Evolutionary conservation across 352 stramenopile species (phyloP).

Genomic region (Elongisporangium senticosum): DNA sequence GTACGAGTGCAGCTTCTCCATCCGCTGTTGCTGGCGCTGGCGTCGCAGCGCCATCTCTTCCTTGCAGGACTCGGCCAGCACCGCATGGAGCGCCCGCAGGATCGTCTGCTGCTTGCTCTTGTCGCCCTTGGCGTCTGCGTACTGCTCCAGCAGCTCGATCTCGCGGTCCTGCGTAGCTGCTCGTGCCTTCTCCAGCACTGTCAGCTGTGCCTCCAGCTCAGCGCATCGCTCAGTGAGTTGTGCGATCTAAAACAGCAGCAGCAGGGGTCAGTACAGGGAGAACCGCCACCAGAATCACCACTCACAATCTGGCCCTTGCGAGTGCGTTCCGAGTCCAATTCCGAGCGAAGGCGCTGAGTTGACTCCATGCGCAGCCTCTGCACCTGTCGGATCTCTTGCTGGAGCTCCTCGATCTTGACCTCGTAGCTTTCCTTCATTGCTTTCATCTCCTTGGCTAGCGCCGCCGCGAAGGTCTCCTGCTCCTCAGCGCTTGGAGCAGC

Average conservation of each 20-base stretch:
- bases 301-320: conserved; percentile 35
- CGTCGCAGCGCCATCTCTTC: conserved; percentile 26
- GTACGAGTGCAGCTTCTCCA: conserved; percentile 45
- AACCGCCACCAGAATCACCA: background rate
- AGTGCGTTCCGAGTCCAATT: conserved; percentile 45
- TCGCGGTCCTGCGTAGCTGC: conserved; percentile 22
- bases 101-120: conserved; percentile 9
- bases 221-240: conserved; percentile 39
- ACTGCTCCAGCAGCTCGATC: conserved; percentile 30
- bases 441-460: conserved; percentile 61
- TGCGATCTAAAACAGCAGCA: conserved; percentile 17
- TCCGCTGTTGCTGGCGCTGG: conserved; percentile 17
- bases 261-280: background rate
- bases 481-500: conserved; percentile 32
- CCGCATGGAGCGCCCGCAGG: conserved; percentile 18
- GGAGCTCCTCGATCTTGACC: conserved; percentile 55
- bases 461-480: conserved; percentile 67
- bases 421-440: conserved; percentile 68
- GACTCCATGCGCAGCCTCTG: conserved; percentile 41
- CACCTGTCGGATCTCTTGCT: conserved; percentile 36
- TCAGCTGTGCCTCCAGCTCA: conserved; percentile 30
- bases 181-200: conserved; percentile 20
- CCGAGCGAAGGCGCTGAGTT: conserved; percentile 33
- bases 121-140: conserved; percentile 17
- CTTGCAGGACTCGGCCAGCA: conserved; percentile 17